A percentile compares a stretch with the other conserved stretches of the same genome.
Evolutionary conservation across 306 rosid species (phyloP).

Genomic region (Acacia crassicarpa): DNA sequence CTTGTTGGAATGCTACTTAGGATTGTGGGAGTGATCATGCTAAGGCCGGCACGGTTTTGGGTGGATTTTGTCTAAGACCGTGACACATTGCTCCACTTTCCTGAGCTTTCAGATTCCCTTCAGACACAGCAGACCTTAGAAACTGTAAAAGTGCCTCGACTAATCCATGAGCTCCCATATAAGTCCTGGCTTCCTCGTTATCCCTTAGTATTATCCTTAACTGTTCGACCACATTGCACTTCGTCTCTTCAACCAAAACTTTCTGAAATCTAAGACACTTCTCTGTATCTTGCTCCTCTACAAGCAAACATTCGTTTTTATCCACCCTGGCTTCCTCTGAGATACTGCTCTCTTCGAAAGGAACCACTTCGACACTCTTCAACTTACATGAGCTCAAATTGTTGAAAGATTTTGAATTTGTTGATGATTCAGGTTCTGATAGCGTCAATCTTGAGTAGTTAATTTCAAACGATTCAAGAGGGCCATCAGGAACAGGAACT

Average conservation of each 20-base stretch:
- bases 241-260: slow-evolving; percentile 53
- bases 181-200: slow-evolving; percentile 79
- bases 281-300: slow-evolving; percentile 42
- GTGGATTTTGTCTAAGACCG: too few species aligned
- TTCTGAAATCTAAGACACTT: slow-evolving; percentile 47
- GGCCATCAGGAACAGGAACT: slow-evolving; percentile 64
- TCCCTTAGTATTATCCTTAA: slow-evolving; percentile 73
- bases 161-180: slow-evolving; percentile 94
- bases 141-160: slow-evolving; percentile 75
- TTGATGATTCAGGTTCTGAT: slow-evolving; percentile 58
- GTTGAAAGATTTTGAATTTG: slow-evolving; percentile 52
- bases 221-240: slow-evolving; percentile 68
- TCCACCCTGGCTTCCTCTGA: slow-evolving; percentile 48
- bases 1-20: too few species aligned
- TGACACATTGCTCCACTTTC: slow-evolving; percentile 99
- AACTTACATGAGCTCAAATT: slow-evolving; percentile 56
- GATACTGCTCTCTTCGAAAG: slow-evolving; percentile 59
- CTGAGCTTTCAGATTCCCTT: slow-evolving; percentile 58
- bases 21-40: too few species aligned
- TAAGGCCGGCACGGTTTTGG: too few species aligned
- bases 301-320: slow-evolving; percentile 38
- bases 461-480: slow-evolving; percentile 77
- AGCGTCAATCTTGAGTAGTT: slow-evolving; percentile 77
- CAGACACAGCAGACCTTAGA: slow-evolving; percentile 62
- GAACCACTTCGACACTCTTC: slow-evolving; percentile 78